Evolutionary conservation across 1,284 basidiomycete species (phyloP), one percentile per base, ranked within the genome.

Genomic region (Caloboletus inedulis): DNA sequence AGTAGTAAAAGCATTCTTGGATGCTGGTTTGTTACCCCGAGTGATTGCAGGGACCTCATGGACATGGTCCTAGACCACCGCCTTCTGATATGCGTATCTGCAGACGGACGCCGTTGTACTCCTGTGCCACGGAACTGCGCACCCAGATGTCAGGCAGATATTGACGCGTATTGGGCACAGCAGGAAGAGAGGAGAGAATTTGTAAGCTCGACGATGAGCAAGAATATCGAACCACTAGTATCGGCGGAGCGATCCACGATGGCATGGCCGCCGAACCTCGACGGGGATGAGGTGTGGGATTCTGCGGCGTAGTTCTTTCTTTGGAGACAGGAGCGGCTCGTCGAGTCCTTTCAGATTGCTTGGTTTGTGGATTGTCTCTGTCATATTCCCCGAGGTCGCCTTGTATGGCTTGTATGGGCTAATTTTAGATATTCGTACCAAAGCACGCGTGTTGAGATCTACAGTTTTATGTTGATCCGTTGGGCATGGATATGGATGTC

Each of bases 1-100:
- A 13, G 92, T 99, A 9, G 84, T 95, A 30, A 89, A 89, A 59
- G 96, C 95, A 0, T 88, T 99, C 64, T 74, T 99, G 4, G 93
- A 99, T 64, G 85, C 89, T 3, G 81, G 85, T 31, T 75, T 98
- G 4, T 75, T 99, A 8, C 97, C 97, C 27, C 84, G 90, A 31
- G 93, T 98, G 9, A 84, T 98, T 54, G 85, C 88, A 29, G 96
- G 95, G 7, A 98, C 95, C 3, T 94, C 91, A 77, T 73, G 73
- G 73, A 74, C 54, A 58, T 73, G 47, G 62, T 75, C 54, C 63
- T 76, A 43, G 72, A 73, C 53, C 62, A 72, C 52, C 48, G 57
- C 56, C 55, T 55, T 39, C 29, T 53, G 43, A 52, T 53, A 36
- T 43, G 42, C 35, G 39, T 53, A 36, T 51, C 52, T 48, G 54